Percentiles rank a stretch among this genome's conserved stretches.
Conservation (phyloP, 2,329 filamentous ascomycete species). For the Trichoderma atroviride region DNA sequence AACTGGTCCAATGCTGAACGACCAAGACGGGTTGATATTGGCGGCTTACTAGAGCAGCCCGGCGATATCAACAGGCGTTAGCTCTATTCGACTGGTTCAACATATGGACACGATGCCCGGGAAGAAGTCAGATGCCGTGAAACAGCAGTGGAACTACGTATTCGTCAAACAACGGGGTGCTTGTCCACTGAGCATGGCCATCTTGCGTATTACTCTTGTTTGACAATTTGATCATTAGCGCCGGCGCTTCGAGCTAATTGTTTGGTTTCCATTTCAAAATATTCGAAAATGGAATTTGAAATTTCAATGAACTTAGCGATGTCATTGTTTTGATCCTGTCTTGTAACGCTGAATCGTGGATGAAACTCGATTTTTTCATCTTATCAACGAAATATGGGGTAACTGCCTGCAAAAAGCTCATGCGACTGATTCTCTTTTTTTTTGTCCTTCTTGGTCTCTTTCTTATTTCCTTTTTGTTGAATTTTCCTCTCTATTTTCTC, state of each 20-base stretch:
- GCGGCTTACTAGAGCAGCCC: constrained; percentile 62
- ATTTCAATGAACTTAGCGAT: not conserved
- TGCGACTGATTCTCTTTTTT: not conserved
- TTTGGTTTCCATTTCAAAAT: not conserved
- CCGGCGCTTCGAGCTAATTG: constrained; percentile 2
- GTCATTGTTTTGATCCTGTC: not conserved
- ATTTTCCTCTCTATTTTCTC: not conserved
- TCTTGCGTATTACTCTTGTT: not conserved
- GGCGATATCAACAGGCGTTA: constrained; percentile 40
- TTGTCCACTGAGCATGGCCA: not conserved
- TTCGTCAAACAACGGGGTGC: not conserved
- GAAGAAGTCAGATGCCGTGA: constrained; percentile 30
- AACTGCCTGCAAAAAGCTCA: not conserved
- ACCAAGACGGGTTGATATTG: constrained; percentile 60
- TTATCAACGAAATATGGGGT: not conserved
- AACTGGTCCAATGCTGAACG: constrained; percentile 53
- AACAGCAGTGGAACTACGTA: not conserved
- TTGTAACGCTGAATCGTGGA: not conserved
- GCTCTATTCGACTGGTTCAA: not conserved
- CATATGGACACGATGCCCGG: no score
- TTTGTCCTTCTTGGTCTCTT: not conserved
- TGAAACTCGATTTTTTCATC: not conserved
- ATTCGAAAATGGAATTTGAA: not conserved
- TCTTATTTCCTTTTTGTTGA: not conserved
- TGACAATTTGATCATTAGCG: not conserved